A percentile compares a stretch with the other conserved stretches of the same genome.
Evolutionary conservation across 192 early-diverging fungal species (phyloP).

Genomic region (Lobosporangium transversale): DNA sequence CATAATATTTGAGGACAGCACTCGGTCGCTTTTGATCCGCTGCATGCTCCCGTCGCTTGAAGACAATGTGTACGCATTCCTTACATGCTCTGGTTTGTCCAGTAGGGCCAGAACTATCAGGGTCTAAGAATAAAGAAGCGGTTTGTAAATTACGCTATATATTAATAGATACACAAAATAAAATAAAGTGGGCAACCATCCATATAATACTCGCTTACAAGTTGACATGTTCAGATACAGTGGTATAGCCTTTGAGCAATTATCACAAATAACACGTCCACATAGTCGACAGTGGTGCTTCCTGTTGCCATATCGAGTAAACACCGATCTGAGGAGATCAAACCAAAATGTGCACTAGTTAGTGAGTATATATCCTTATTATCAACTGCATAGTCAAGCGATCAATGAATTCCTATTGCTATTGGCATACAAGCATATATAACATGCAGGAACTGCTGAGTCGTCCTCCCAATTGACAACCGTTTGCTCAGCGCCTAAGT

Average conservation of each 20-base stretch:
- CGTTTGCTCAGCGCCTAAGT: constrained; percentile 49
- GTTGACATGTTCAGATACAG: constrained; percentile 54
- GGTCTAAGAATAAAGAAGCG: constrained; percentile 22
- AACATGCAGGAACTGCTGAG: constrained; percentile 47
- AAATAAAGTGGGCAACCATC: background rate
- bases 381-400: background rate
- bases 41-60: constrained; percentile 54
- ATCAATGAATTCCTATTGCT: background rate
- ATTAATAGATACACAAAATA: background rate
- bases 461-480: constrained; percentile 65
- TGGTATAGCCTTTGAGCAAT: constrained; percentile 63
- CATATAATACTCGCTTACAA: constrained; percentile 28
- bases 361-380: no score
- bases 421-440: constrained; percentile 60
- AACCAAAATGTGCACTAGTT: background rate
- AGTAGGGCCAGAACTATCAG: constrained; percentile 56
- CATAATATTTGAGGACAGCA: constrained; percentile 42
- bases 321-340: constrained; percentile 35
- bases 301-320: constrained; percentile 66
- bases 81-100: constrained; percentile 67
- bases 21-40: constrained; percentile 38
- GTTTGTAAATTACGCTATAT: background rate
- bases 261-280: constrained; percentile 70
- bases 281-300: constrained; percentile 81
- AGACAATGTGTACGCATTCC: constrained; percentile 66